A percentile compares a stretch with the other conserved stretches of the same genome.
Evolutionary conservation across 768 basidiomycete genomes (phyloP).

Genomic region (Russula emetica): DNA sequence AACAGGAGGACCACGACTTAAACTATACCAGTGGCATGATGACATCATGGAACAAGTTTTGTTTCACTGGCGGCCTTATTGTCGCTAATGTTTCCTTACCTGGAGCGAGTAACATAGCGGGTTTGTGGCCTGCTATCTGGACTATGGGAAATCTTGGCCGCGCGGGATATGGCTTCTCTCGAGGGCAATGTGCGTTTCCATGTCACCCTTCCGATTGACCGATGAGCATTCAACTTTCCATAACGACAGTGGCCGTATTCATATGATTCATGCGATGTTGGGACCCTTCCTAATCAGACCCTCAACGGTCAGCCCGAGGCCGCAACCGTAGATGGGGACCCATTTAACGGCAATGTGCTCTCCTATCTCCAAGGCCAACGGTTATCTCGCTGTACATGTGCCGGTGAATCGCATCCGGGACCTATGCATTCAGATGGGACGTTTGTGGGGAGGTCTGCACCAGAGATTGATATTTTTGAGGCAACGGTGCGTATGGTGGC

Average conservation of each 20-base stretch:
- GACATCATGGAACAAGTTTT: conserved; percentile 76
- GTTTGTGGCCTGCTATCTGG: conserved; percentile 79
- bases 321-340: conserved; percentile 59
- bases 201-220: conserved; percentile 6
- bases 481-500: conserved; percentile 35
- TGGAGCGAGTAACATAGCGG: conserved; percentile 55
- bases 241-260: conserved; percentile 69
- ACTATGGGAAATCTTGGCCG: conserved; percentile 81
- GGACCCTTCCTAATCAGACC: conserved; percentile 85
- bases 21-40: conserved; percentile 41
- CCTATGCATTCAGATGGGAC: conserved; percentile 50
- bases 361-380: conserved; percentile 83
- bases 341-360: conserved; percentile 47
- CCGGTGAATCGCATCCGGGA: conserved; percentile 47
- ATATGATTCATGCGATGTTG: conserved; percentile 86
- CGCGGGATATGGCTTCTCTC: conserved; percentile 81
- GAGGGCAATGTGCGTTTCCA: conserved; percentile 64
- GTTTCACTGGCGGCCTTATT: conserved; percentile 85
- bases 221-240: conserved; percentile 9
- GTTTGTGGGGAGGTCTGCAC: conserved; percentile 61
- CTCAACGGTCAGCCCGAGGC: conserved; percentile 57
- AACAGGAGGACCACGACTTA: conserved; percentile 61
- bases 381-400: conserved; percentile 34
- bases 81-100: conserved; percentile 67
- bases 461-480: conserved; percentile 71